Base-by-base conservation (phyloP, 148 eudicot genomes). In the Vaccinium darrowii region DNA sequence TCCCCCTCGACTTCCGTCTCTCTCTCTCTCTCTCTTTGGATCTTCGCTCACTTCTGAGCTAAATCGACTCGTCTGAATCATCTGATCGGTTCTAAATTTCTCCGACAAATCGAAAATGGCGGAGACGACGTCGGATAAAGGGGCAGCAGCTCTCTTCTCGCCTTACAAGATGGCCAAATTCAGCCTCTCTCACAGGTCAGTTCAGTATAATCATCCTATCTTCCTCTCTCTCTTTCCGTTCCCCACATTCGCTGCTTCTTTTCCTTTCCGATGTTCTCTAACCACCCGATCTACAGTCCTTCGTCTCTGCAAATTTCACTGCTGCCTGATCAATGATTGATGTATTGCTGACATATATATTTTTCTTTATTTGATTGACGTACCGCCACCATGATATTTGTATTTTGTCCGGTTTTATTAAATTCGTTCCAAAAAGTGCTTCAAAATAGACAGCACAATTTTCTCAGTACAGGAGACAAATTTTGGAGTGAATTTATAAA, bases 81-180 rank as follows among this genome's bases (percentile, higher is more conserved):
- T n/a, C 57, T 8, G 79, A 76, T 47, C 27, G 56, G 25, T 67
- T 30, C 71, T 16, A 1, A 30, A 5, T 43, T 33, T 25, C n/a
- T 57, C 84, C 19, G 73, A 54, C 13, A 65, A 78, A 19, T n/a
- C 71, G 71, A 65, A 14, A 65, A 83, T 90, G 90, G 82, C 85
- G 1, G 82, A 82, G 81, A 73, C 77, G 33, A 49, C 82, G 53
- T 13, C 89, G 78, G 83, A 79, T 19, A 50, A 76, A 69, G 88
- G 73, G 3, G 69, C 52, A 36, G 52, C 82, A 11, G 73, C 88
- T 84, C 97, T 96, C 27, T 94, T 92, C 67, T 91, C 91, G 58
- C 90, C 93, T 5, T 91, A 87, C 91, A 91, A 91, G 90, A 90
- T 92, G 92, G 92, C 91, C 53, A 89, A 88, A 39, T 91, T 90